Evolutionary conservation across 208 protist species (phyloP).

Genomic region (Eutreptiella sp.): DNA sequence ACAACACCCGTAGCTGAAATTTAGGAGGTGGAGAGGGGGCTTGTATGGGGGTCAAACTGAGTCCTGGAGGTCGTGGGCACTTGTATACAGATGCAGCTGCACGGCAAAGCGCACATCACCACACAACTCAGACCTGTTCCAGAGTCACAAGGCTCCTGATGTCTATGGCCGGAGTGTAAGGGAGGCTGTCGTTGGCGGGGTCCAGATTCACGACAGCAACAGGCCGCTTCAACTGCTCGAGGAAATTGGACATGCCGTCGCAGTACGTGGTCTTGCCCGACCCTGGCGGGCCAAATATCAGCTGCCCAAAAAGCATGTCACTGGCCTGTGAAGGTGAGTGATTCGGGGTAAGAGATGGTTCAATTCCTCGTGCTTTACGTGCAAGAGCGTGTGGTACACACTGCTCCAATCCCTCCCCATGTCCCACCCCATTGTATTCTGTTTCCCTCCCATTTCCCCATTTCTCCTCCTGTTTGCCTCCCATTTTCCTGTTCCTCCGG

Average conservation of each 20-base stretch:
- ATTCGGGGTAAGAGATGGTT: background rate
- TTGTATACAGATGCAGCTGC: background rate
- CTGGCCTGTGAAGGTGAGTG: background rate
- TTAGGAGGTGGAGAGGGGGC: slow-evolving; percentile 80
- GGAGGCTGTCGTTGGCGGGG: slow-evolving; percentile 92
- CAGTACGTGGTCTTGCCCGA: slow-evolving; percentile 92
- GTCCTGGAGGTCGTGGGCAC: too few relatives aligned
- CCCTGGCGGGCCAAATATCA: slow-evolving; percentile 92
- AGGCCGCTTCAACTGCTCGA: slow-evolving; percentile 41
- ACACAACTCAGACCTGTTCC: too few relatives aligned
- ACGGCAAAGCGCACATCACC: too few relatives aligned
- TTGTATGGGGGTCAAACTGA: slow-evolving; percentile 73
- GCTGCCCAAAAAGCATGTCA: slow-evolving; percentile 78
- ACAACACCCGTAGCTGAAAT: slow-evolving; percentile 81
- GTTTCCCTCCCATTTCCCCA: too few relatives aligned
- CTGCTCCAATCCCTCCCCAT: too few relatives aligned
- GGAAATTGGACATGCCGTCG: slow-evolving; percentile 75
- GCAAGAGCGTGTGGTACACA: too few relatives aligned
- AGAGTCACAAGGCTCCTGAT: slow-evolving; percentile 17
- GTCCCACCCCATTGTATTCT: too few relatives aligned
- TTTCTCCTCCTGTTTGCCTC: too few relatives aligned
- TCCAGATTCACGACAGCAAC: slow-evolving; percentile 93
- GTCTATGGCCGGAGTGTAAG: slow-evolving; percentile 32
- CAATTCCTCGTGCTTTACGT: too few relatives aligned
- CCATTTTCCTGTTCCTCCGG: too few relatives aligned